Percentiles rank a stretch among this genome's conserved stretches.
Evolutionary conservation across 1,284 basidiomycete genomes (phyloP).

Genomic region (Puccinia hordei): DNA sequence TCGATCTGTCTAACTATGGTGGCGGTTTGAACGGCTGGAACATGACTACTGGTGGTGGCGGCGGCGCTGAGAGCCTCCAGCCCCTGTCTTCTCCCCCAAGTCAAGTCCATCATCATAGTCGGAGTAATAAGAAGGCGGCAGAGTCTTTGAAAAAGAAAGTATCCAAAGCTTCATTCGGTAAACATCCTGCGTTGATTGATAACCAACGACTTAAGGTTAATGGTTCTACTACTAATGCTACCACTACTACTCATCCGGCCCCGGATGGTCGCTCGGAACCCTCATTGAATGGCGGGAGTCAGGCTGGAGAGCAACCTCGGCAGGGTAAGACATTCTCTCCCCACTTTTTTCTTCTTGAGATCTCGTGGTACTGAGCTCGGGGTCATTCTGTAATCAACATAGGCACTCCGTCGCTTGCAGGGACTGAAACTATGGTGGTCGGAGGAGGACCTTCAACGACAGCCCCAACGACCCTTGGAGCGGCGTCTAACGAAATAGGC

Average conservation of each 20-base stretch:
- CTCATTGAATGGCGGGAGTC: slow-evolving; percentile 6
- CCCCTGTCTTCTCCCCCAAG: background rate
- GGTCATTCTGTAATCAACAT: background rate
- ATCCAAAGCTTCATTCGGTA: slow-evolving; percentile 46
- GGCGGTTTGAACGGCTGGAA: slow-evolving; percentile 52
- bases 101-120: background rate
- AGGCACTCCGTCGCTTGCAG: background rate
- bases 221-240: slow-evolving; percentile 1
- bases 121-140: background rate
- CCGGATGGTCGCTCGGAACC: slow-evolving; percentile 11
- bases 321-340: slow-evolving; percentile 1
- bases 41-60: background rate
- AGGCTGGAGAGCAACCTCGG: background rate
- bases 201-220: slow-evolving; percentile 14
- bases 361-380: background rate
- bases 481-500: background rate
- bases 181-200: background rate
- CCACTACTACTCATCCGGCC: background rate
- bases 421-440: background rate
- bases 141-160: slow-evolving; percentile 35
- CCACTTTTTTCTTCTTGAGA: background rate
- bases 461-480: background rate
- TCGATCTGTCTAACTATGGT: slow-evolving; percentile 77
- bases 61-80: background rate
- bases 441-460: background rate